A percentile compares a stretch with the other conserved stretches of the same genome.
Evolutionary conservation across 2,329 filamentous ascomycete species (phyloP).

Genomic region (Tolypocladium cylindrosporum): DNA sequence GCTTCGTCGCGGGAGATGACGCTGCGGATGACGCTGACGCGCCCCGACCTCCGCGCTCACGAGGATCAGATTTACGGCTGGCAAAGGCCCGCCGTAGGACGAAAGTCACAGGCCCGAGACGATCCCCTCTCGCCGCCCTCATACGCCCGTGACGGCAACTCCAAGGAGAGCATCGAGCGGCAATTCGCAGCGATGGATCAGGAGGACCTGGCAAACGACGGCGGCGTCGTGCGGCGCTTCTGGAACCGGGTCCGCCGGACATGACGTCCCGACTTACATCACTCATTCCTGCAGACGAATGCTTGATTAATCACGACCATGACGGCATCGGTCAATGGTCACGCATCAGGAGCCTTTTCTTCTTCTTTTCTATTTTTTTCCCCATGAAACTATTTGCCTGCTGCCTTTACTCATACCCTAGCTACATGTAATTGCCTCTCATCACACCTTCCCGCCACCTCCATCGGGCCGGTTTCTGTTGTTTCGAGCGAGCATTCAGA

Average conservation of each 20-base stretch:
- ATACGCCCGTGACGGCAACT: constrained; percentile 22
- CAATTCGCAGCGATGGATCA: constrained; percentile 45
- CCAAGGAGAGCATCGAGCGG: constrained; percentile 44
- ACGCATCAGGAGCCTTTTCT: background rate
- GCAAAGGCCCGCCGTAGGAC: constrained; percentile 34
- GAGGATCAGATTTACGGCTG: constrained; percentile 65
- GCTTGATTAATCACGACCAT: background rate
- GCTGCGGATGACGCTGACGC: constrained; percentile 85
- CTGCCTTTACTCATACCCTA: background rate
- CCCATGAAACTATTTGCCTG: background rate
- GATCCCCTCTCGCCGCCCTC: constrained; percentile 19
- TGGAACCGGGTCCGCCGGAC: constrained; percentile 51
- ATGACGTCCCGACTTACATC: constrained; percentile 5
- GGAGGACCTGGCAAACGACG: constrained; percentile 30
- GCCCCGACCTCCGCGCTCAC: constrained; percentile 71
- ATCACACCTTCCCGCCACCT: background rate
- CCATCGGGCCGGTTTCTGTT: background rate
- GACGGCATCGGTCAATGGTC: background rate
- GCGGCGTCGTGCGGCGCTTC: constrained; percentile 49
- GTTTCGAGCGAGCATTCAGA: background rate
- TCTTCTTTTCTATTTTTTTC: background rate
- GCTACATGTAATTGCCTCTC: background rate
- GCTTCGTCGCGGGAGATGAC: constrained; percentile 77
- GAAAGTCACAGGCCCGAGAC: constrained; percentile 31
- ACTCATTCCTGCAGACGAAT: background rate